Evolutionary conservation across 768 basidiomycete species (phyloP), one percentile per base, ranked within the genome.

Genomic region (Russula earlei): DNA sequence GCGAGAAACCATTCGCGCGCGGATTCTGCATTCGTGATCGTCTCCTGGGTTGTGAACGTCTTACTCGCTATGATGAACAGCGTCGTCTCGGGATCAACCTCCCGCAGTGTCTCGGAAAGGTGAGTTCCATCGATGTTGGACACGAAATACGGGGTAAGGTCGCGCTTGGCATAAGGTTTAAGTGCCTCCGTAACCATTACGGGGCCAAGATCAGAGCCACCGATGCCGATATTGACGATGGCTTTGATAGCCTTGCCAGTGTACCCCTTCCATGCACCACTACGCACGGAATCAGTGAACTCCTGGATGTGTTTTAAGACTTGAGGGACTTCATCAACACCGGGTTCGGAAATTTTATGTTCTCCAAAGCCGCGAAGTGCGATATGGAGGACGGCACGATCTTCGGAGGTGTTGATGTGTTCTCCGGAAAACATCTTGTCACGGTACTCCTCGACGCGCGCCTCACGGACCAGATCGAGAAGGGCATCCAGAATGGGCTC

Each of bases 11-110:
- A 99, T 47, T 84, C 84, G 41, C 89, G 81, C 12, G 96, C 96
- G 43, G 81, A 86, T 71, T 90, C 88, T 37, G 96, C 96, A 69
- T 99, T 99, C 61, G 96, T 98, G 75, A 98, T 97, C 17, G 95
- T 98, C 77, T 99, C 96, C 74, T 99, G 95, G 9, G 96, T 99
- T 19, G 96, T 99, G 71, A 98, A 99, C 2, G 96, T 98, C 80
- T 99, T 98, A 70, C 83, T 85, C n/a, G 95, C 95, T 65, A 98
- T 86, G 74, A 98, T 95, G 78, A 98, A 98, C 56, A 99, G 74
- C 4, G 96, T 97, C 25, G 84, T 84, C 71, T 98, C 93, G 1
- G 91, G 87, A 69, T 98, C 78, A 71, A 88, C 91, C 52, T 77
- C 65, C 49, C 79, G 77, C 31, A 94, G 71, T 1, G 84, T 88